Percentiles rank a stretch among this genome's conserved stretches.
Conservation (phyloP, 257 asterid genomes). For the Scutellaria galericulata region DNA sequence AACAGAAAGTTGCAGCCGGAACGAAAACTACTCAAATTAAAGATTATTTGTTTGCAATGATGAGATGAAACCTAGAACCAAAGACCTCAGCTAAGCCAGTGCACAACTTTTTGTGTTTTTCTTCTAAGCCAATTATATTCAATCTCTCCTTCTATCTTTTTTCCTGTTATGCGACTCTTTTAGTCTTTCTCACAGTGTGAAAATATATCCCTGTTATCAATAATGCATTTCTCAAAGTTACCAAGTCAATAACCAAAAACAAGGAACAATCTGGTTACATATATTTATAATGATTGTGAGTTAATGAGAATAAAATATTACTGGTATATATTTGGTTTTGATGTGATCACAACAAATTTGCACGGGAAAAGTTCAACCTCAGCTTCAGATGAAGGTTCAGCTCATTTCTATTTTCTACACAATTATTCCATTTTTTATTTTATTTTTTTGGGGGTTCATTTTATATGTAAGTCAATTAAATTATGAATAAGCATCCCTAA, state of each 20-base stretch:
- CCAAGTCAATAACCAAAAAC: conserved; percentile 20
- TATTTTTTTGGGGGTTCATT: background rate
- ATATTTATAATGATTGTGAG: background rate
- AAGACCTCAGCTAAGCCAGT: conserved; percentile 16
- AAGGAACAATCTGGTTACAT: conserved; percentile 8
- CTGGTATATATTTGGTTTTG: background rate
- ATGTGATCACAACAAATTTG: conserved; percentile 1
- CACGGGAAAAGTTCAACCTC: background rate
- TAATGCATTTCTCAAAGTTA: background rate
- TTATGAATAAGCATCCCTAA: background rate
- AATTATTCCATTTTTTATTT: no score
- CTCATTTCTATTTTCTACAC: background rate
- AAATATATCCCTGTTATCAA: background rate
- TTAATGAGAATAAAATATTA: conserved; percentile 3
- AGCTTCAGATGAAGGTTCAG: background rate
- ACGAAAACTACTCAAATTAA: background rate
- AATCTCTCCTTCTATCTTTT: background rate
- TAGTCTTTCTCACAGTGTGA: background rate
- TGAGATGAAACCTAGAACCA: conserved; percentile 12
- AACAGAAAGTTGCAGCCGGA: conserved; percentile 8
- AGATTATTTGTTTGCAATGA: background rate
- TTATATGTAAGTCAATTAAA: background rate
- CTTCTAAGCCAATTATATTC: background rate
- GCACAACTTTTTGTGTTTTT: background rate
- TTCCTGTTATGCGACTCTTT: background rate